Conservation (phyloP, 805 yeast genomes). For the Starmerella gropengiesseri region DNA sequence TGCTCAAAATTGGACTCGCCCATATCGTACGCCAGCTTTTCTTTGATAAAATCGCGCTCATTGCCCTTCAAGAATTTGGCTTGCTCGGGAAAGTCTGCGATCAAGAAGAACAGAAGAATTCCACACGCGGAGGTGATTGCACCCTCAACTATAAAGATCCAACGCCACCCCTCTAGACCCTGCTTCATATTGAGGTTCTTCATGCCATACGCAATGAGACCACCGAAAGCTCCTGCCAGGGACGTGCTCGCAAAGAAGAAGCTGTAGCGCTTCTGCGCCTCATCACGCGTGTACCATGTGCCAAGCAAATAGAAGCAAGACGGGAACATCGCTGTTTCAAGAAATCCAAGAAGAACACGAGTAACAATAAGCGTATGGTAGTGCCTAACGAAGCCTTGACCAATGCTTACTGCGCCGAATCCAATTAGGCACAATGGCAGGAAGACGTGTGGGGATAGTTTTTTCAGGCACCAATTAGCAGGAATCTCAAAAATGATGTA, state of each 20-base stretch:
- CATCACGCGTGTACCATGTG: constrained; percentile 52
- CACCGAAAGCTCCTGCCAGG: constrained; percentile 70
- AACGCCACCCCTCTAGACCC: constrained; percentile 40
- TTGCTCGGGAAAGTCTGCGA: constrained; percentile 66
- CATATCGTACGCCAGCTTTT: constrained; percentile 46
- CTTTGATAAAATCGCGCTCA: constrained; percentile 46
- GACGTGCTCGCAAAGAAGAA: constrained; percentile 62
- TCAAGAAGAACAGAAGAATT: constrained; percentile 35
- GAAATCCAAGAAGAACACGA: constrained; percentile 54
- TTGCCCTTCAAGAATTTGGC: constrained; percentile 42
- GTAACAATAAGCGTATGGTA: constrained; percentile 52
- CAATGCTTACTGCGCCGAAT: constrained; percentile 56
- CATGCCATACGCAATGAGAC: constrained; percentile 58
- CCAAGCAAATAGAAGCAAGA: constrained; percentile 61
- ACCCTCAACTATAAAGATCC: constrained; percentile 47
- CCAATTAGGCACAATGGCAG: constrained; percentile 44
- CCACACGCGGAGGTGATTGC: constrained; percentile 31
- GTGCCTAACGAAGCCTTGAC: constrained; percentile 52
- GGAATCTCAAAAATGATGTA: constrained; percentile 54
- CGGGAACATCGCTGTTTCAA: constrained; percentile 66
- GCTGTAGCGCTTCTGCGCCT: constrained; percentile 59
- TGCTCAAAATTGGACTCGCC: constrained; percentile 41
- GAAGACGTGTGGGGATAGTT: constrained; percentile 55
- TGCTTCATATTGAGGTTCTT: constrained; percentile 40
- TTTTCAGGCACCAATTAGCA: constrained; percentile 51